Evolutionary conservation across 2,329 filamentous ascomycete species (phyloP), one percentile per base, ranked within the genome.

Genomic region (Aspergillus quadricinctus): DNA sequence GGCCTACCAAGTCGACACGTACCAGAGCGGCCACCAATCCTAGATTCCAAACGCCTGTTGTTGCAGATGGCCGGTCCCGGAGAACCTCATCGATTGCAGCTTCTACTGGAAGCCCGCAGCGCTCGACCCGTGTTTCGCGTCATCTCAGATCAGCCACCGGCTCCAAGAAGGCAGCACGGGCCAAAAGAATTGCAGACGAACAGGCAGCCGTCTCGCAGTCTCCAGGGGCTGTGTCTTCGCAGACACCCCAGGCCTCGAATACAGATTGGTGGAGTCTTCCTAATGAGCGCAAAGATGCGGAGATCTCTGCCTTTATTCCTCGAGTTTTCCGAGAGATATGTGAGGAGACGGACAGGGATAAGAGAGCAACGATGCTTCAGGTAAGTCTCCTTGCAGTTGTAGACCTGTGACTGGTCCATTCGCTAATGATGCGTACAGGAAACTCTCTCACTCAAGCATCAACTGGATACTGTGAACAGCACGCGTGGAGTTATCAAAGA

Each of bases 81-180:
- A 56, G 57, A 25, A 41, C 43, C n/a, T 54, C 57, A 37, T 40
- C 55, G 7, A 46, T 50, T 37, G 50, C 58, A n/a, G 50, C 56
- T n/a, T 61, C 64, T 4, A 62, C 57, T 29, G 62, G 61, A 4
- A 64, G 61, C 37, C 62, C 61, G 9, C 59, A 58, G 21, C 56
- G 54, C 25, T n/a, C 54, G 21, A 27, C 27, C 35, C 54, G 49
- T 17, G 35, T 41, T 9, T 28, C 52, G 25, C 49, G 43, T 28
- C 19, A 25, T 45, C 19, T 45, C 25, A 10, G 23, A 11, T 11
- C 48, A 31, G n/a, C 19, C 21, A n/a, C 40, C 19, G 37, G 25
- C 35, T 28, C 43, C 10, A 23, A 25, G 43, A 46, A 23, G 19
- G 23, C 43, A 14, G 23, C 10, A 7, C 11, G 25, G 27, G 10